Evolutionary conservation across 2,329 filamentous ascomycete species (phyloP), one percentile per base, ranked within the genome.

Genomic region (Epichloe glyceriae): DNA sequence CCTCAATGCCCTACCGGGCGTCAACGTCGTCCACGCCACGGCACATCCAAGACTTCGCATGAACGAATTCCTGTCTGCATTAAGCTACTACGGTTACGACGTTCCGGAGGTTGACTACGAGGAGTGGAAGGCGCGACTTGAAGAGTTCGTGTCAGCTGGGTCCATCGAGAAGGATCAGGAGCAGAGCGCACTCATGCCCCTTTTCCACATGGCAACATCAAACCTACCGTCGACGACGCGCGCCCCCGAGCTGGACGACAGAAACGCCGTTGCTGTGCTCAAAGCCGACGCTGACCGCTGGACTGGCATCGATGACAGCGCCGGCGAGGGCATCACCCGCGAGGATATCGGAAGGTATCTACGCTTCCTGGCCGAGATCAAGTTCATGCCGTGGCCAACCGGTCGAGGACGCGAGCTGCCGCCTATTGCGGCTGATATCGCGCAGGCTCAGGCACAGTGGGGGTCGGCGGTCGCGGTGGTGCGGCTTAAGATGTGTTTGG

Each of bases 1-100:
- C 0, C 74, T 95, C 57, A 76, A 83, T 61, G 82, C 82, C 1
- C 73, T 80, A 1, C 56, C 62, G 4, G 60, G 63, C 4, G 64
- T 74, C 3, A 72, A 77, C 53, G 86, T 95, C 5, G 76, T 81
- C 1, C 88, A 95, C 58, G 82, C 93, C 46, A 94, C 88, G 1
- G 79, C 79, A 3, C 87, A 90, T 64, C 88, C 42, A 8, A 40
- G 43, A 26, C 34, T 52, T 14, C 37, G 46, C 33, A 52, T 49
- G 47, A 52, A 30, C 50, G 76, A 88, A 61, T 94, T 82, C 67
- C 74, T 94, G 19, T 76, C 78, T 15, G 73, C 77, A 0, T 71
- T 95, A 4, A 75, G 83, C 59, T 74, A 73, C 19, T 95, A 88
- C 64, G 88, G 57, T 74, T 94, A 53, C 79, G 86, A 66, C 42